Evolutionary conservation across 306 rosid genomes (phyloP).

Genomic region (Vigna nakashimae): DNA sequence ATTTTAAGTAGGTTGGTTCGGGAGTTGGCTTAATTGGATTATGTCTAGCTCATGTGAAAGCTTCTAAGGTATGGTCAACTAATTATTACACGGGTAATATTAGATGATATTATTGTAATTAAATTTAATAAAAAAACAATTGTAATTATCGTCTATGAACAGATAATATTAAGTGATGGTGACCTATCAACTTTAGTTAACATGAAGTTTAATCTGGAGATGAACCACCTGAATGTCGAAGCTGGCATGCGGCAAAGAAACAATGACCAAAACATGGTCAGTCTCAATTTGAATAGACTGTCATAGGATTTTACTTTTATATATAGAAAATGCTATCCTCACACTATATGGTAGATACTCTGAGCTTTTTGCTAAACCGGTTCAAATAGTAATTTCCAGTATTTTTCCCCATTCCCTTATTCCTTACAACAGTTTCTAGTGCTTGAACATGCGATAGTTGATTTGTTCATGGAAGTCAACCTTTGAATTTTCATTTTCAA

Average conservation of each 20-base stretch:
- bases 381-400: conserved; percentile 4
- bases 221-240: conserved; percentile 60
- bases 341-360: conserved; percentile 8
- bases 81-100: conserved; percentile 10
- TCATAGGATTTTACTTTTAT: conserved; percentile 24
- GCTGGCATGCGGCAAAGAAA: conserved; percentile 44
- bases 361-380: not conserved
- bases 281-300: conserved; percentile 35
- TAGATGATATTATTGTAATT: conserved; percentile 27
- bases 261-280: conserved; percentile 56
- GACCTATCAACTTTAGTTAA: conserved; percentile 76
- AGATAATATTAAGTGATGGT: conserved; percentile 85
- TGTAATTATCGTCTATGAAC: conserved; percentile 24
- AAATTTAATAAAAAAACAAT: conserved; percentile 10
- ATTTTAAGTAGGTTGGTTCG: conserved; percentile 77
- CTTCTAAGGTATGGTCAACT: conserved; percentile 69
- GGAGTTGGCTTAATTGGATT: conserved; percentile 97
- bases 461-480: conserved; percentile 22
- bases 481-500: conserved; percentile 1
- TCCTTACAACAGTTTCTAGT: not conserved
- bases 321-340: conserved; percentile 21
- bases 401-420: not conserved
- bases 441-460: not conserved
- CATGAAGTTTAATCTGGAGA: conserved; percentile 74
- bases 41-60: conserved; percentile 81